Evolutionary conservation across 441 rosid genomes (phyloP), one percentile per base, ranked within the genome.

Genomic region (Adansonia madagascariensis): DNA sequence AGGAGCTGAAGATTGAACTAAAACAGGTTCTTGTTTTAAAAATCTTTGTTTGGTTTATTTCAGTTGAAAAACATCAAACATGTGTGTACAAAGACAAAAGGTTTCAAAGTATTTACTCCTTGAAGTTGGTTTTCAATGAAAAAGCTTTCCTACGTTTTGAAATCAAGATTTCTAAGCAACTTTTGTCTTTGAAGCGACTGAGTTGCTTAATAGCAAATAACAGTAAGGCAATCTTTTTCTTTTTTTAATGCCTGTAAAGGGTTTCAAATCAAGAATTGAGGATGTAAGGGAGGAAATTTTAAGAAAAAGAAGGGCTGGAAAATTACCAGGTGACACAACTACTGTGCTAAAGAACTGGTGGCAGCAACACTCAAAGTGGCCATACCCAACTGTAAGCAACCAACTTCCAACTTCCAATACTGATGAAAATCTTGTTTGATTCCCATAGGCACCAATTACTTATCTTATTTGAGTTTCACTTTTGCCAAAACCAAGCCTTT

Each of bases 271-370:
- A 17, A 93, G 84, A 83, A 95, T 95, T 53, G 99, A 89, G 85
- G 99, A 95, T 83, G 98, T 95, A 27, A 89, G 99, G 83, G 99
- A 95, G 85, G 99, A 93, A 81, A 95, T 95, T 72, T 78, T 95
- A 79, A 87, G 99, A 52, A 95, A 95, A 82, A 87, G 97, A 86
- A 88, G 99, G 61, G 99, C 99, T n/a, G 99, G 99, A n/a, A 95
- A 93, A 72, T 83, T 95, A 78, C 99, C 99, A 0, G 99, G 98
- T 12, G 99, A 95, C 88, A 95, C 99, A 55, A 95, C 99, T 15
- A 80, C 94, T 6, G 94, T 95, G 52, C 91, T 95, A 31, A 95
- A 95, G 77, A 90, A 83, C 59, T 93, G 99, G 99, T 95, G 99
- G 99, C 95, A 90, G 75, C 94, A 92, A 81, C 99, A 95, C 76